phyloP scores from a whole-genome alignment of 2,329 filamentous ascomycete species.

The Penicillium sp. region DNA sequence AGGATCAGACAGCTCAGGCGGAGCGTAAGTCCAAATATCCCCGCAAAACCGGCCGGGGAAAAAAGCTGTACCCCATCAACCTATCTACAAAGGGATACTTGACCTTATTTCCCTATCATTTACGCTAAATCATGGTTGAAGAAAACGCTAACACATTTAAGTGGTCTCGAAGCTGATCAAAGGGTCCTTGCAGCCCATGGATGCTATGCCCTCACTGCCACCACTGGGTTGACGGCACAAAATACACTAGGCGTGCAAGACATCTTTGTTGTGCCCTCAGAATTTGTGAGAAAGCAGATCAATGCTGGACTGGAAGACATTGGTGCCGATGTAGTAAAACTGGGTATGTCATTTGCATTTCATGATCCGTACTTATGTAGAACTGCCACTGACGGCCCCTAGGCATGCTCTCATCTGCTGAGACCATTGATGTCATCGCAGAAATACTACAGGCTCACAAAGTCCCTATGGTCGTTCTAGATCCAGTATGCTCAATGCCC shows the following conservation, averaged over 20 bases:
- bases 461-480: conserved; percentile 62
- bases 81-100: neutral
- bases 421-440: conserved; percentile 67
- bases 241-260: conserved; percentile 82
- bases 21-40: conserved; percentile 62
- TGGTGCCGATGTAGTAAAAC: conserved; percentile 85
- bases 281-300: conserved; percentile 81
- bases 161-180: conserved; percentile 91
- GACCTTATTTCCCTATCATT: neutral
- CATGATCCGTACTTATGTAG: neutral
- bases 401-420: conserved; percentile 80
- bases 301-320: conserved; percentile 81
- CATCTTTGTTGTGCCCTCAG: conserved; percentile 74
- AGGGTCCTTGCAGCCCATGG: conserved; percentile 89
- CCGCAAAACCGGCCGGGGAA: neutral
- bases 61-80: neutral
- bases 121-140: neutral
- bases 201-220: conserved; percentile 94
- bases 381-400: neutral
- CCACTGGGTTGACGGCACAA: conserved; percentile 91
- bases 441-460: conserved; percentile 59
- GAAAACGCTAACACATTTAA: conserved; percentile 38
- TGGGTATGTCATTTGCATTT: conserved; percentile 56
- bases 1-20: conserved; percentile 86
- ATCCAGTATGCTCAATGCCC: conserved; percentile 60